A percentile compares a stretch with the other conserved stretches of the same genome.
Conservation (phyloP, 2,329 filamentous ascomycete species). For the Hypoxylon sp. region DNA sequence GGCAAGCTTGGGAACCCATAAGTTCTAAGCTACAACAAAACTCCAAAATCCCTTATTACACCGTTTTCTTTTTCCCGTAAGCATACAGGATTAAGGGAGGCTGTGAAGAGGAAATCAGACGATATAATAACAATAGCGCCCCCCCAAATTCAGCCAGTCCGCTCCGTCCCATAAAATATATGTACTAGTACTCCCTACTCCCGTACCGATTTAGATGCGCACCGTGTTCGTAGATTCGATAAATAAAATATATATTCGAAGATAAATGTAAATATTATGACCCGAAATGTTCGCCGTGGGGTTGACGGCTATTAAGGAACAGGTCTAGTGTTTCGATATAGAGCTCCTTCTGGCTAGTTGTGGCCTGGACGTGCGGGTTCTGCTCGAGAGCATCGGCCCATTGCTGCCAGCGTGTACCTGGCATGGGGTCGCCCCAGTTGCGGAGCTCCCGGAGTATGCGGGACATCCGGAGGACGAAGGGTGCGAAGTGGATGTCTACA, state of each 20-base stretch:
- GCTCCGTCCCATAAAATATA: conserved; percentile 13
- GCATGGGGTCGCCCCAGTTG: conserved; percentile 75
- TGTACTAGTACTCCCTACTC: conserved; percentile 19
- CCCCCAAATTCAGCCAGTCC: background rate
- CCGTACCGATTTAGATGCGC: conserved; percentile 18
- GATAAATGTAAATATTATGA: conserved; percentile 18
- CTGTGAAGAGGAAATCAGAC: background rate
- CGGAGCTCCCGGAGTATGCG: conserved; percentile 75
- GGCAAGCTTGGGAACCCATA: background rate
- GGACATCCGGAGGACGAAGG: conserved; percentile 79
- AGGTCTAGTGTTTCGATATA: conserved; percentile 72
- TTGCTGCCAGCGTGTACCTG: conserved; percentile 74
- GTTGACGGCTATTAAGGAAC: conserved; percentile 47
- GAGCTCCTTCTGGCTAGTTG: conserved; percentile 73
- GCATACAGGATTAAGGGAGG: background rate
- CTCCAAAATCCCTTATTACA: conserved; percentile 16
- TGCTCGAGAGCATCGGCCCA: conserved; percentile 80
- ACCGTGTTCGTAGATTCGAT: background rate
- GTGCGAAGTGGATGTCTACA: conserved; percentile 82
- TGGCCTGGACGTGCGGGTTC: conserved; percentile 74
- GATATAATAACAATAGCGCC: background rate
- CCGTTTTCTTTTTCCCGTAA: conserved; percentile 10
- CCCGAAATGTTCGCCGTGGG: conserved; percentile 33
- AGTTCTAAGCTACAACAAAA: conserved; percentile 13
- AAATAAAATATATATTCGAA: conserved; percentile 33